These are phyloP conservation scores for Fusarium miscanthi DNA, from an alignment of 2,329 filamentous ascomycete genomes.

Conservation along the genomic window DNA sequence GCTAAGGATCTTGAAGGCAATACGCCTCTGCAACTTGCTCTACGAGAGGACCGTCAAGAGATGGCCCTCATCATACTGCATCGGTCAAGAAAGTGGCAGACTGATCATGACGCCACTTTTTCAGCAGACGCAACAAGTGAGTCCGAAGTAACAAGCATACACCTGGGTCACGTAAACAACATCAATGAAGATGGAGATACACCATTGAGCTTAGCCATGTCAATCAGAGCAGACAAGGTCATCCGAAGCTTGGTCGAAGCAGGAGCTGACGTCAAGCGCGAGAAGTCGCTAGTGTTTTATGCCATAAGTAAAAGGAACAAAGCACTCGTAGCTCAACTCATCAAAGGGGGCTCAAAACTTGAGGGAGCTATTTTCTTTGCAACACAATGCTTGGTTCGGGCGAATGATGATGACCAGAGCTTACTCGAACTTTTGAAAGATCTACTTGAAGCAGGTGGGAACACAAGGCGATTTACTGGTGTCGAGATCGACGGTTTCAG, in stretches of 20 bases:
- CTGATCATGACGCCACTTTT: rapidly evolving
- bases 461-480: neutral
- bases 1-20: rapidly evolving
- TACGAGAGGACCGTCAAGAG: rapidly evolving
- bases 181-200: neutral
- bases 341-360: neutral
- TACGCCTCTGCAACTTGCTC: neutral
- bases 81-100: rapidly evolving
- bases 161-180: rapidly evolving
- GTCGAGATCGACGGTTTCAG: rapidly evolving
- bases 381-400: rapidly evolving
- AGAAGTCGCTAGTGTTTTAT: neutral
- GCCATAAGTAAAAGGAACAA: neutral
- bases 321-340: rapidly evolving
- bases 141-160: rapidly evolving
- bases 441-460: neutral
- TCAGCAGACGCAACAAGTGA: rapidly evolving
- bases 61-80: neutral
- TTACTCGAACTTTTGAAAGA: rapidly evolving
- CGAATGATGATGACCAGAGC: rapidly evolving
- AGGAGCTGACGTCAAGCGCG: neutral
- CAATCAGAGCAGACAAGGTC: rapidly evolving
- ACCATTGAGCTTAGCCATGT: neutral
- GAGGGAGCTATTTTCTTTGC: neutral
- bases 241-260: rapidly evolving